Conservation (phyloP, 2,329 filamentous ascomycete genomes). For the Pochonia chlamydosporia region DNA sequence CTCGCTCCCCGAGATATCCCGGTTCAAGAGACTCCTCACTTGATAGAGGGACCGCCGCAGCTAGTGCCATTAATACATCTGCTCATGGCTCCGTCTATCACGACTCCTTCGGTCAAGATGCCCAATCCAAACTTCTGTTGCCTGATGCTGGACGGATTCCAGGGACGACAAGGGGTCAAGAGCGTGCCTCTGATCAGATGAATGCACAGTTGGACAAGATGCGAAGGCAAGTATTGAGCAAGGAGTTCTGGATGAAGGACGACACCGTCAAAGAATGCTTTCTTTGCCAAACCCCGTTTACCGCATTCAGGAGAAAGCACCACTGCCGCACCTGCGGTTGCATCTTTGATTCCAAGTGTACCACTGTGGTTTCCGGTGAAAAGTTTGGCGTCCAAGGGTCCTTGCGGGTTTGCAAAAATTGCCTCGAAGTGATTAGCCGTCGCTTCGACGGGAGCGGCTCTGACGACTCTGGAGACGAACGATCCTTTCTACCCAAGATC, state of each 20-base stretch:
- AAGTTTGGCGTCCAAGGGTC: constrained; percentile 82
- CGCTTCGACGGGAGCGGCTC: constrained; percentile 83
- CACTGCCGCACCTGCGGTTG: constrained; percentile 96
- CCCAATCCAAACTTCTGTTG: constrained; percentile 36
- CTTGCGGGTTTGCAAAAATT: constrained; percentile 87
- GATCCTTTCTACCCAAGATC: constrained; percentile 60
- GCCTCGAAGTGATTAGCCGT: constrained; percentile 83
- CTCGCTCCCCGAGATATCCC: constrained; percentile 34
- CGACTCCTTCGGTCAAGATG: constrained; percentile 46
- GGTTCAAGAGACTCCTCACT: constrained; percentile 54
- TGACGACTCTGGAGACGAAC: constrained; percentile 79
- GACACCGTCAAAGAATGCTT: constrained; percentile 98
- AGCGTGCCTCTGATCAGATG: constrained; percentile 53
- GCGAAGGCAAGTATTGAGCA: constrained; percentile 81
- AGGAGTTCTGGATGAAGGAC: constrained; percentile 99
- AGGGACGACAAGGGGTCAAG: constrained; percentile 46
- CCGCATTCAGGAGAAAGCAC: constrained; percentile 91
- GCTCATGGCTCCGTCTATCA: constrained; percentile 54
- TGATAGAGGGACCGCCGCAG: constrained; percentile 50
- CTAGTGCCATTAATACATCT: constrained; percentile 52
- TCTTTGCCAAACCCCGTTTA: constrained; percentile 82
- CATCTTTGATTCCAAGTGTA: constrained; percentile 97
- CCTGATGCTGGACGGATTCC: constrained; percentile 47
- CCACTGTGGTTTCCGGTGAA: constrained; percentile 79
- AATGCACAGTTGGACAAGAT: constrained; percentile 63